Percentiles rank a stretch among this genome's conserved stretches.
Evolutionary conservation across 805 yeast species (phyloP).

Genomic region (Phaffomyces opuntiae): DNA sequence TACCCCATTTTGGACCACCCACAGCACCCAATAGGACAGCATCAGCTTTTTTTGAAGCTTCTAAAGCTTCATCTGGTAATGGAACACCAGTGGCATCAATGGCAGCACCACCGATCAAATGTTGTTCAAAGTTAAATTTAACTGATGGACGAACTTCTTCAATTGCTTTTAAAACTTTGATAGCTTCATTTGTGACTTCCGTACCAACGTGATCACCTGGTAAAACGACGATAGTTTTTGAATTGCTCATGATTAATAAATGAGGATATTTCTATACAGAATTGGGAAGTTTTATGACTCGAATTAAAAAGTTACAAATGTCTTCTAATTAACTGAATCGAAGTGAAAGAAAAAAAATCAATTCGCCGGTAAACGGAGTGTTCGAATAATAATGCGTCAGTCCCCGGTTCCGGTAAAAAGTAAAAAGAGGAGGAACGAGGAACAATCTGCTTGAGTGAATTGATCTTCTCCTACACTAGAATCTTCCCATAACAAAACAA

Average conservation of each 20-base stretch:
- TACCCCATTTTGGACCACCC: slow-evolving; percentile 99
- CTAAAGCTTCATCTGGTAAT: slow-evolving; percentile 76
- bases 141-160: slow-evolving; percentile 46
- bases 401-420: background rate
- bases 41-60: slow-evolving; percentile 77
- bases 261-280: background rate
- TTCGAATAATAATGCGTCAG: background rate
- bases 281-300: background rate
- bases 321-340: too few species aligned
- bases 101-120: slow-evolving; percentile 96
- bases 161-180: slow-evolving; percentile 82
- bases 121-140: slow-evolving; percentile 71
- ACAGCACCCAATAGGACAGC: slow-evolving; percentile 98
- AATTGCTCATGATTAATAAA: background rate
- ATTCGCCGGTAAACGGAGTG: background rate
- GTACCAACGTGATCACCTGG: slow-evolving; percentile 98
- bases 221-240: slow-evolving; percentile 72
- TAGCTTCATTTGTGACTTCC: slow-evolving; percentile 84
- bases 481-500: too few species aligned
- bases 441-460: too few species aligned
- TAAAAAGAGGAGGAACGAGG: too few species aligned
- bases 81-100: slow-evolving; percentile 96
- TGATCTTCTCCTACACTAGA: too few species aligned
- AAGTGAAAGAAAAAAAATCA: background rate
- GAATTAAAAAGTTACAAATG: too few species aligned